Base-by-base conservation (phyloP, 139 green algal genomes). In the Chlorokybus atmophyticus region DNA sequence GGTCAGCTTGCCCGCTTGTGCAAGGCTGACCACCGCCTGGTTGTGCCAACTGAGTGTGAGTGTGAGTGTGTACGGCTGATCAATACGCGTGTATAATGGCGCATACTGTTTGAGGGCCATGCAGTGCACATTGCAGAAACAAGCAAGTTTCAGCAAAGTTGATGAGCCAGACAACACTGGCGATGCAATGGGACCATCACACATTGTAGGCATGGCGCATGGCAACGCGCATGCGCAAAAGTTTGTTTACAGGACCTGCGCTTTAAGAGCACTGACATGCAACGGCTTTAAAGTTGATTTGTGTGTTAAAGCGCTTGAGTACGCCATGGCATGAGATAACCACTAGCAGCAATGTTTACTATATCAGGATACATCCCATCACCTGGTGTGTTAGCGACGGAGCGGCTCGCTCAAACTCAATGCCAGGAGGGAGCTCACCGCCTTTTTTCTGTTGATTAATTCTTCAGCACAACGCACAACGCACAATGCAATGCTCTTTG, bases 321-420 rank as follows among this genome's bases (percentile, higher is more conserved):
- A 39, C 35, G 2, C 68, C 70, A 2, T 26, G 27, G 54, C 79
- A 77, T n/a, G n/a, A n/a, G n/a, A n/a, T n/a, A n/a, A n/a, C n/a
- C n/a, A n/a, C n/a, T n/a, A n/a, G n/a, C n/a, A n/a, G n/a, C n/a
- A n/a, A n/a, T n/a, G n/a, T n/a, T n/a, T n/a, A n/a, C n/a, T n/a
- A n/a, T n/a, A n/a, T n/a, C 26, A 81, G 78, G 1, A 59, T 30
- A 3, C n/a, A 7, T 26, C 74, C 23, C 8, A 92, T 57, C 10
- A 55, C 75, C 53, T 77, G 60, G 63, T 95, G 88, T 2, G 85
- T 93, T 3, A 90, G 52, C 59, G 59, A 85, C 24, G 90, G 89
- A 19, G 55, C 62, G 0, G 88, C 85, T 14, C 73, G 70, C n/a
- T 48, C 75, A 68, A 97, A 94, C 21, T 26, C 44, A 17, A 24